A percentile compares a stretch with the other conserved stretches of the same genome.
These are phyloP conservation scores for Hyphopichia fennica DNA, from an alignment of 1,139 yeast genomes.

Conservation along the genomic window DNA sequence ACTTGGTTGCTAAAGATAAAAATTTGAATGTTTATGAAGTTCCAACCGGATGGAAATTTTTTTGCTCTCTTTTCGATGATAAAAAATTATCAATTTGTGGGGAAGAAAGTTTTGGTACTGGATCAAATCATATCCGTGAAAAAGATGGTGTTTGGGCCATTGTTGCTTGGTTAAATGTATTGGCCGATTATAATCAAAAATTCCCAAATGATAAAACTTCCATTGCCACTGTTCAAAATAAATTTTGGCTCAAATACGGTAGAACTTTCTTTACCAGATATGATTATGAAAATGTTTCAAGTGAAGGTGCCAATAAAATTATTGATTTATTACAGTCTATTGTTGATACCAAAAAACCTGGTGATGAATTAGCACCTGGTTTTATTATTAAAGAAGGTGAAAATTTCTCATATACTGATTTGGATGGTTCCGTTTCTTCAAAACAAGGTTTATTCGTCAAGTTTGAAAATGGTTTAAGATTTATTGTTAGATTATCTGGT, in stretches of 20 bases:
- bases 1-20: slow-evolving; percentile 80
- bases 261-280: slow-evolving; percentile 97
- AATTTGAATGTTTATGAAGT: slow-evolving; percentile 85
- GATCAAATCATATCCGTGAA: slow-evolving; percentile 95
- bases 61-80: slow-evolving; percentile 92
- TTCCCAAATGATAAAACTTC: slow-evolving; percentile 58
- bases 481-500: slow-evolving; percentile 91
- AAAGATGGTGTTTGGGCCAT: slow-evolving; percentile 99
- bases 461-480: slow-evolving; percentile 78
- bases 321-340: slow-evolving; percentile 54
- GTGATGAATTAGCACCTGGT: slow-evolving; percentile 43
- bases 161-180: slow-evolving; percentile 93
- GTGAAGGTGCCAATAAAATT: slow-evolving; percentile 73
- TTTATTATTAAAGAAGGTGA: slow-evolving; percentile 71
- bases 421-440: slow-evolving; percentile 88
- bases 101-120: slow-evolving; percentile 97
- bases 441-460: slow-evolving; percentile 91
- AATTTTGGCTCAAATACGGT: slow-evolving; percentile 92
- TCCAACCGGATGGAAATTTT: slow-evolving; percentile 99
- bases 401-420: slow-evolving; percentile 89
- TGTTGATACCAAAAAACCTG: slow-evolving; percentile 38
- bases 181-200: slow-evolving; percentile 72
- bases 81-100: slow-evolving; percentile 94
- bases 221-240: slow-evolving; percentile 75
- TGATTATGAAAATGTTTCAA: slow-evolving; percentile 82